Percentiles rank a stretch among this genome's conserved stretches.
phyloP scores from a whole-genome alignment of 73 alveolate genomes.

The Stentor roeselii region DNA sequence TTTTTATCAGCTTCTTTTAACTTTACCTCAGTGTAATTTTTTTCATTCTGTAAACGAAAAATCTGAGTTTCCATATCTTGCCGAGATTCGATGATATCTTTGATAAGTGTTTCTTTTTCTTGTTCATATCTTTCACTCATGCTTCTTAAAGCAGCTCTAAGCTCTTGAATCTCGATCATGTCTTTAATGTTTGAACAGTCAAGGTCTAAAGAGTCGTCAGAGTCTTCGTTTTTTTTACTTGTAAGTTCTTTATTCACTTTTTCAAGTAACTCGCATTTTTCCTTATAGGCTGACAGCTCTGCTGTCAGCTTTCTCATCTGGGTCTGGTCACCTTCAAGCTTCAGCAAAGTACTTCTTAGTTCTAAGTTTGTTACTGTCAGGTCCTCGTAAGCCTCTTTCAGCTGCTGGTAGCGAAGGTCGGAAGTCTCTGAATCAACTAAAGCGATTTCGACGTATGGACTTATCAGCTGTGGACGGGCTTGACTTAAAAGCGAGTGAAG shows the following conservation, averaged over 20 bases:
- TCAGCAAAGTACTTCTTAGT: not conserved
- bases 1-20: not conserved
- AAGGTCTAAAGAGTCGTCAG: constrained; percentile 7
- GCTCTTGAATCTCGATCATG: not conserved
- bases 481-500: too few relatives aligned
- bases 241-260: not conserved
- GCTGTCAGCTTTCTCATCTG: not conserved
- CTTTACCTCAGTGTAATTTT: not conserved
- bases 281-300: not conserved
- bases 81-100: not conserved
- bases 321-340: not conserved
- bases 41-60: not conserved
- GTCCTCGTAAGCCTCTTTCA: too few relatives aligned
- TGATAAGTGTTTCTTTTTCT: not conserved
- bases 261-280: not conserved
- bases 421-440: too few relatives aligned
- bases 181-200: not conserved
- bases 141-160: not conserved
- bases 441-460: too few relatives aligned
- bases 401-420: too few relatives aligned
- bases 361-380: not conserved
- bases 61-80: not conserved
- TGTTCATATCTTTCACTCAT: not conserved
- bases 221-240: constrained; percentile 6
- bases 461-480: too few relatives aligned